Base-by-base conservation (phyloP, 495 filamentous ascomycete genomes). In the Oidiodendron maius region DNA sequence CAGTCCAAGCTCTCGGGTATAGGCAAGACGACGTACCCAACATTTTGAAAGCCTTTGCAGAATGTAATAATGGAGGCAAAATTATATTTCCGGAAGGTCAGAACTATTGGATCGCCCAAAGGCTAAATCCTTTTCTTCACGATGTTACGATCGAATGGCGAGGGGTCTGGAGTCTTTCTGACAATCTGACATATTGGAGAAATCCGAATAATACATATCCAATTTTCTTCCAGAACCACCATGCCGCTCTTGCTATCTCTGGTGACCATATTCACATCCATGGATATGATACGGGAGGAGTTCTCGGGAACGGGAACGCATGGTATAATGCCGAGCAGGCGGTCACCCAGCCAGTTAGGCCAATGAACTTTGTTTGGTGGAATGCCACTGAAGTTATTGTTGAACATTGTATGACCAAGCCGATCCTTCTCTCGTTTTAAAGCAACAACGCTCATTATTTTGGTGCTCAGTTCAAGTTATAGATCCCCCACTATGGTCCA, bases 311-410 rank as follows among this genome's bases (percentile, higher is more conserved):
- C 46, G 75, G 77, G 11, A 59, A 74, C 35, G 37, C 59, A 3
- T 74, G 70, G 70, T 72, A 74, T 40, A 63, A 48, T 30, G 63
- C 54, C 15, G 69, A 75, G 53, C 18, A 53, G 16, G 63, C 55
- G 4, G 56, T 45, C 37, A 79, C 75, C 0, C 64, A 68, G 51
- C 65, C 68, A 20, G 74, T 75, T 16, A 60, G 75, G 22, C 76
- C 75, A 0, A 81, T 81, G 75, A 74, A 76, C 1, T 78, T 81
- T 44, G 77, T 81, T 0, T 73, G 74, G 40, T 81, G 76, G 76
- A 81, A 79, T 56, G 71, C 76, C 3, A 71, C 68, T 22, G 63
- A 76, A 41, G 74, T 78, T 23, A 60, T 60, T n/a, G 74, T 80
- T 15, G 62, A 67, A 15, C 71, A 76, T 46, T 78, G 58, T 57